Evolutionary conservation across 2,329 filamentous ascomycete species (phyloP).

Genomic region (Ascosphaera aggregata): DNA sequence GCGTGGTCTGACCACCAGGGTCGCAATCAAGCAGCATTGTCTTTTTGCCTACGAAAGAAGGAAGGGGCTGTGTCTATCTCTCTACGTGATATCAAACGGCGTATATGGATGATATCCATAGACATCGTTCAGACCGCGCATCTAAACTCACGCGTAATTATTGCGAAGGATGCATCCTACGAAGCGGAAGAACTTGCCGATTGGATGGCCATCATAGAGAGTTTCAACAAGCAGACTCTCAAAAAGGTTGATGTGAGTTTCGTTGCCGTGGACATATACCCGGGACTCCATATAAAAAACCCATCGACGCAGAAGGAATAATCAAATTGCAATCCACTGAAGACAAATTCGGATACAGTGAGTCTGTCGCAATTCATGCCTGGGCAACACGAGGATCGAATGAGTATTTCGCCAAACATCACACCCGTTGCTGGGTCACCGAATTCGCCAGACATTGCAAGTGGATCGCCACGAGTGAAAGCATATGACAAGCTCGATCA

Average conservation of each 20-base stretch:
- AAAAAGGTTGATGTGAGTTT: slow-evolving; percentile 15
- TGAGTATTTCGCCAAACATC: slow-evolving; percentile 20
- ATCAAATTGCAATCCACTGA: background rate
- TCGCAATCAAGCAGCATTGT: slow-evolving; percentile 27
- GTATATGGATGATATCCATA: slow-evolving; percentile 33
- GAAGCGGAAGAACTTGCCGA: slow-evolving; percentile 25
- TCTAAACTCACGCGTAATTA: slow-evolving; percentile 31
- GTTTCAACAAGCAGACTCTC: slow-evolving; percentile 15
- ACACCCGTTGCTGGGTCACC: slow-evolving; percentile 13
- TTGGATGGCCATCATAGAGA: slow-evolving; percentile 16
- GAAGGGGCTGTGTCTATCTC: slow-evolving; percentile 10
- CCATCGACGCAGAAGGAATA: slow-evolving; percentile 8
- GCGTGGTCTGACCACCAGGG: slow-evolving; percentile 36
- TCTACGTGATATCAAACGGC: slow-evolving; percentile 27
- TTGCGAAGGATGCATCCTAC: slow-evolving; percentile 28
- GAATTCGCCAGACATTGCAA: background rate
- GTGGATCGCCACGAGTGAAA: background rate
- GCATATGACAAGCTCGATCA: slow-evolving; percentile 30
- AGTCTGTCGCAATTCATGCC: slow-evolving; percentile 18
- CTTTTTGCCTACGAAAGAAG: slow-evolving; percentile 28
- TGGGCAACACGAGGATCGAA: too few species aligned
- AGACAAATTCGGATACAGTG: slow-evolving; percentile 17
- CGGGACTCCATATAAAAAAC: slow-evolving; percentile 15
- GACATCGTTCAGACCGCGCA: slow-evolving; percentile 29
- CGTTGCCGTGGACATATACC: slow-evolving; percentile 13